A percentile compares a stretch with the other conserved stretches of the same genome.
phyloP scores from a whole-genome alignment of 2,329 filamentous ascomycete species.

The Pestalotiopsis fici region DNA sequence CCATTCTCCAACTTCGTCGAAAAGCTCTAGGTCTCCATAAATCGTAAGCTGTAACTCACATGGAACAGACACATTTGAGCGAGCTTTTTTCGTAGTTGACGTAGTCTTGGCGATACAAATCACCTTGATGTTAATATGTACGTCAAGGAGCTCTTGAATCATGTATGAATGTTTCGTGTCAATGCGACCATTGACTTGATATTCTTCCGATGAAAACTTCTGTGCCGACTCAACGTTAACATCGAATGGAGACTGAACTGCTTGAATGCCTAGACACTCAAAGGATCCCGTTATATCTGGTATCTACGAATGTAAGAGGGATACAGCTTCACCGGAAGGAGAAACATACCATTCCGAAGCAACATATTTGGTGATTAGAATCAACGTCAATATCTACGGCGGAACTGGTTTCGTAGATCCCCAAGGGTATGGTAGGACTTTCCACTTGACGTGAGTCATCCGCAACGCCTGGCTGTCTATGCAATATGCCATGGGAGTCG shows the following conservation, averaged over 20 bases:
- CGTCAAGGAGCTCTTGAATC: background rate
- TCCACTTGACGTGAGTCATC: too few species aligned
- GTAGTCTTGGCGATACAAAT: background rate
- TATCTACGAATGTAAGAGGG: background rate
- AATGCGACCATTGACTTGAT: background rate
- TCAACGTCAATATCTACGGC: too few species aligned
- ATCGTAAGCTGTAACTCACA: conserved; percentile 24
- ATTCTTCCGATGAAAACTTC: background rate
- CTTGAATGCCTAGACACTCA: background rate
- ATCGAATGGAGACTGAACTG: background rate
- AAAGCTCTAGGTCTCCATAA: conserved; percentile 27
- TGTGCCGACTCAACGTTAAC: background rate
- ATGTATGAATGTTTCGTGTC: background rate
- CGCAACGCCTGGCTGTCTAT: too few species aligned
- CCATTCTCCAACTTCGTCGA: conserved; percentile 28
- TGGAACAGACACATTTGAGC: too few species aligned
- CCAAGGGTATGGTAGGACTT: too few species aligned
- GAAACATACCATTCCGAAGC: background rate
- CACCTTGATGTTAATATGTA: background rate
- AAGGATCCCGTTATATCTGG: background rate
- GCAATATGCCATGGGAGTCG: too few species aligned
- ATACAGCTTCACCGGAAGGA: background rate
- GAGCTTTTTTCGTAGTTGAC: background rate
- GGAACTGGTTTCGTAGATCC: too few species aligned
- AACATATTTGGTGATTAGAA: background rate